Conservation (phyloP, 164 flowering plant species). For the Warburgia ugandensis region DNA sequence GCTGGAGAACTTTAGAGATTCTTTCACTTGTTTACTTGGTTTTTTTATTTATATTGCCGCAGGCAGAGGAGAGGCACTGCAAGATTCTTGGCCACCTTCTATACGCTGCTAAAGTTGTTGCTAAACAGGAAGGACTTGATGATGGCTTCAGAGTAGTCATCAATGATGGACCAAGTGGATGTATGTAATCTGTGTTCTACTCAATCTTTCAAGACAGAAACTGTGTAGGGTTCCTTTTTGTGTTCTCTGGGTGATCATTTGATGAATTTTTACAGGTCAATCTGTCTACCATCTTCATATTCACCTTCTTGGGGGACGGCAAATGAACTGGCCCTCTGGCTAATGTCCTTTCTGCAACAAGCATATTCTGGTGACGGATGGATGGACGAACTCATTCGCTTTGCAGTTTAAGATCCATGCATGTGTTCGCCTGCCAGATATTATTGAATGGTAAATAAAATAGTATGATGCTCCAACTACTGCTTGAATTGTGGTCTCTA, state of each 20-base stretch:
- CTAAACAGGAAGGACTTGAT: conserved; percentile 92
- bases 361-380: neutral
- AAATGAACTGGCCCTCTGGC: conserved; percentile 99
- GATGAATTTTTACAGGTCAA: conserved; percentile 52
- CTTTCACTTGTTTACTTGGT: too few relatives aligned
- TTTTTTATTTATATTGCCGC: conserved; percentile 3
- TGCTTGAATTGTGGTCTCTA: too few relatives aligned
- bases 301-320: conserved; percentile 92
- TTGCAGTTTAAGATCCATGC: neutral
- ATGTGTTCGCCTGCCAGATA: neutral
- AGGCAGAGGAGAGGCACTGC: conserved; percentile 91
- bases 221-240: neutral
- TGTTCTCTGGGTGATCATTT: neutral
- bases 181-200: conserved; percentile 36
- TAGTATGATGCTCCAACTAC: neutral
- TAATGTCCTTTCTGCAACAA: conserved; percentile 18
- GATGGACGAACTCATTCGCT: neutral
- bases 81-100: conserved; percentile 87
- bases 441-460: neutral
- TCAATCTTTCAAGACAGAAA: neutral
- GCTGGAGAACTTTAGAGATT: too few relatives aligned
- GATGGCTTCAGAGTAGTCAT: conserved; percentile 90
- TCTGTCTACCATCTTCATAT: conserved; percentile 90
- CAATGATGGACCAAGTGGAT: conserved; percentile 90
- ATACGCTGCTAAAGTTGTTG: conserved; percentile 79